These are phyloP conservation scores for Fusarium drepaniforme DNA, from an alignment of 2,329 filamentous ascomycete genomes.

Conservation along the genomic window DNA sequence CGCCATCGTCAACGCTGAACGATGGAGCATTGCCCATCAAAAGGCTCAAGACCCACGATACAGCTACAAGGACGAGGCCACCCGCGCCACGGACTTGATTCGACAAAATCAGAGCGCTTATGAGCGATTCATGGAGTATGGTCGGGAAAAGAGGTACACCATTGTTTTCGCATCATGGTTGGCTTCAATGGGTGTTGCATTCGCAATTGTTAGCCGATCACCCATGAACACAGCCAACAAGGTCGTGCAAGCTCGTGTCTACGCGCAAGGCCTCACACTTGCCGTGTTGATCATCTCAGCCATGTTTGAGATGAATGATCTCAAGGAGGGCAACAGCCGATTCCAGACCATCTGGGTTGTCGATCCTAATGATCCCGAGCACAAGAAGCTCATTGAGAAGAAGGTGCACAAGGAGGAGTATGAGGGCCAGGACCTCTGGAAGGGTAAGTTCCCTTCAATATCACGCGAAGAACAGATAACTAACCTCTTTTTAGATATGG, in stretches of 20 bases:
- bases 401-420: slow-evolving; percentile 88
- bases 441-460: slow-evolving; percentile 64
- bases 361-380: slow-evolving; percentile 84
- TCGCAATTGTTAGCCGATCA: slow-evolving; percentile 73
- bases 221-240: not conserved
- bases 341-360: slow-evolving; percentile 87
- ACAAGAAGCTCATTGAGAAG: slow-evolving; percentile 85
- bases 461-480: not conserved
- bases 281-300: slow-evolving; percentile 85
- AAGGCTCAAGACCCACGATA: slow-evolving; percentile 73
- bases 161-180: slow-evolving; percentile 88
- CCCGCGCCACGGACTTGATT: slow-evolving; percentile 60
- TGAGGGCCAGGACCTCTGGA: slow-evolving; percentile 92
- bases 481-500: not conserved
- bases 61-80: slow-evolving; percentile 61
- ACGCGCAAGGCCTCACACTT: slow-evolving; percentile 85
- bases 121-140: slow-evolving; percentile 77
- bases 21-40: slow-evolving; percentile 73
- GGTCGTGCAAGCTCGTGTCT: not conserved
- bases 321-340: slow-evolving; percentile 77
- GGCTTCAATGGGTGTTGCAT: slow-evolving; percentile 80
- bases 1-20: slow-evolving; percentile 90
- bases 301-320: slow-evolving; percentile 83
- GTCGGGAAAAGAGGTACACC: slow-evolving; percentile 83
- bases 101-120: slow-evolving; percentile 66